phyloP scores from a whole-genome alignment of 768 basidiomycete species.

The Strobilomyces echinocephalus region DNA sequence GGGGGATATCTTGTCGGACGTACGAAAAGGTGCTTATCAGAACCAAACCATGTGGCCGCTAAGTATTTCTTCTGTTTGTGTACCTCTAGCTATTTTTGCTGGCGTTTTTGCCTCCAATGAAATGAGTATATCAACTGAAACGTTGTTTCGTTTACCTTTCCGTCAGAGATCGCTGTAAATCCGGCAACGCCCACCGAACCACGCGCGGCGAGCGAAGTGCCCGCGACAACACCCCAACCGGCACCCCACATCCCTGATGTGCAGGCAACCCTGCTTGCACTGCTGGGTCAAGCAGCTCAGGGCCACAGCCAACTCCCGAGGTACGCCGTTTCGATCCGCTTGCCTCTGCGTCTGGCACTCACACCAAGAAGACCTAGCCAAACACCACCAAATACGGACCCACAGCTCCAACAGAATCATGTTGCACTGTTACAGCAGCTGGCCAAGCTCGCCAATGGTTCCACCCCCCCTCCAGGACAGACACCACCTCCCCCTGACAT shows the following conservation, averaged over 20 bases:
- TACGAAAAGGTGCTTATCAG: slow-evolving; percentile 86
- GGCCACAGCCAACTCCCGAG: slow-evolving; percentile 23
- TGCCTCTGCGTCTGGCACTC: slow-evolving; percentile 1
- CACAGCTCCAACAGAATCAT: slow-evolving; percentile 49
- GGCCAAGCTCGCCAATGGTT: slow-evolving; percentile 39
- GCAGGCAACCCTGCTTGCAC: slow-evolving; percentile 63
- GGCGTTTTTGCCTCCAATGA: slow-evolving; percentile 38
- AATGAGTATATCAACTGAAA: slow-evolving; percentile 68
- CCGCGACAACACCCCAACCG: slow-evolving; percentile 25
- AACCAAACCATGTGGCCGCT: slow-evolving; percentile 63
- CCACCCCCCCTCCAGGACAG: slow-evolving; percentile 21
- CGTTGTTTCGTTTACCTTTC: slow-evolving; percentile 47
- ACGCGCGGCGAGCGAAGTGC: slow-evolving; percentile 33
- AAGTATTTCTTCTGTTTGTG: slow-evolving; percentile 67
- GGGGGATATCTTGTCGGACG: slow-evolving; percentile 60
- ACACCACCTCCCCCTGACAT: slow-evolving; percentile 25
- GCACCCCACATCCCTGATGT: slow-evolving; percentile 27
- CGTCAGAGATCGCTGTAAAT: slow-evolving; percentile 50
- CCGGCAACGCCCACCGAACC: slow-evolving; percentile 35
- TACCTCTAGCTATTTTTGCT: slow-evolving; percentile 59
- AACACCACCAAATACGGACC: slow-evolving; percentile 54
- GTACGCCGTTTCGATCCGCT: slow-evolving; percentile 32
- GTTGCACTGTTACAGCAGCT: slow-evolving; percentile 75
- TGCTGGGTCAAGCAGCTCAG: slow-evolving; percentile 64
- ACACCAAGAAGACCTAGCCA: slow-evolving; percentile 39